Evolutionary conservation across 1,139 yeast genomes (phyloP), one percentile per base, ranked within the genome.

Genomic region (Kurtzmaniella natalensis): DNA sequence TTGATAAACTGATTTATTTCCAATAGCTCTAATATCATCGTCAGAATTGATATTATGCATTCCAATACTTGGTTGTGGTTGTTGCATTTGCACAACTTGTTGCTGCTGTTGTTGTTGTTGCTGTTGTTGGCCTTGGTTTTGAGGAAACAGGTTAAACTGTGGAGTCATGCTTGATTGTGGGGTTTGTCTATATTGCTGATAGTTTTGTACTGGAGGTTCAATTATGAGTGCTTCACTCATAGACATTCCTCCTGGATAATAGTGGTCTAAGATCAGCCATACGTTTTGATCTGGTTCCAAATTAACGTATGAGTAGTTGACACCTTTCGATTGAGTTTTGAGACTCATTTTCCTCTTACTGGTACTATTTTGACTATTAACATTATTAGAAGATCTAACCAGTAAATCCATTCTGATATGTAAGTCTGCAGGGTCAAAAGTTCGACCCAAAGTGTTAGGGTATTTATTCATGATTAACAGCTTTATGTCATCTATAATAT

Each of bases 401-500:
- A 43, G 52, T 25, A 48, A 37, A 34, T 64, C 73, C 44, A 72
- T 43, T 33, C 58, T 76, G 11, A 77, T 54, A 1, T 62, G 40
- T 21, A 78, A 51, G 44, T 86, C 95, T 0, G 94, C 81, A 0
- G 92, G 85, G 50, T 86, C 95, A 39, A 65, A 72, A 13, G 57
- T 51, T 31, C 71, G 58, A 0, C 80, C 92, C 35, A 85, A 59
- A 0, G 87, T 66, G 26, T 79, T 79, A 9, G 94, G 94, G 47
- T 76, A 86, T 47, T 81, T 81, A 36, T 59, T 62, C 33, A 78
- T 53, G 0, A 84, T 69, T 37, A 74, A 65, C 17, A 69, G 60
- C 48, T 85, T 86, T 46, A 86, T 62, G 51, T 86, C 95, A 51
- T 86, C 95, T 4, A 85, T 71, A 2, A 85, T 63, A 44, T 81